Conservation (phyloP, 192 early-diverging fungal genomes). For the Diversispora eburnea region DNA sequence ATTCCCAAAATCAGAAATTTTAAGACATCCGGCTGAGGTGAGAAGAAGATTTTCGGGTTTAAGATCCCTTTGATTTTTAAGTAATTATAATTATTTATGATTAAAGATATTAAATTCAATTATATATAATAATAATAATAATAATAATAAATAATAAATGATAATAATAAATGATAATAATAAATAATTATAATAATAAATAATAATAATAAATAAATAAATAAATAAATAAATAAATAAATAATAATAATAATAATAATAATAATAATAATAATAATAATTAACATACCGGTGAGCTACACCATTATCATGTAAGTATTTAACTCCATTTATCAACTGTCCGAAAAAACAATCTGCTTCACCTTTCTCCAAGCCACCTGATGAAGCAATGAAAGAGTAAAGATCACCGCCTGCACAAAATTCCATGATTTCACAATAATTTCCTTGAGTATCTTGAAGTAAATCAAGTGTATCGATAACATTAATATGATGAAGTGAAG, state of each 20-base stretch:
- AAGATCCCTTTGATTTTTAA: slow-evolving; percentile 50
- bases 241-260: neutral
- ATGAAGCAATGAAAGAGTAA: slow-evolving; percentile 64
- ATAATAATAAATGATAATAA: neutral
- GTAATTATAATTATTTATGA: too few relatives aligned
- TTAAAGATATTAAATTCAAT: too few relatives aligned
- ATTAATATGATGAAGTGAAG: slow-evolving; percentile 70
- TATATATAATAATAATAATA: neutral
- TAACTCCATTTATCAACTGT: slow-evolving; percentile 72
- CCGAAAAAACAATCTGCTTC: slow-evolving; percentile 68
- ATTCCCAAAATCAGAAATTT: slow-evolving; percentile 87
- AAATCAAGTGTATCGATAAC: slow-evolving; percentile 79
- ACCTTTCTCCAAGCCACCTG: slow-evolving; percentile 45
- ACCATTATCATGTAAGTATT: slow-evolving; percentile 75
- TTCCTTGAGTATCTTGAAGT: slow-evolving; percentile 61
- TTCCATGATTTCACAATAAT: slow-evolving; percentile 76
- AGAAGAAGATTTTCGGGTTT: slow-evolving; percentile 86
- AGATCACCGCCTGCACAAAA: slow-evolving; percentile 81
- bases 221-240: neutral
- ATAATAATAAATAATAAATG: slow-evolving; percentile 1
- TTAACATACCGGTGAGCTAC: slow-evolving; percentile 59
- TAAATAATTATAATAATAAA: slow-evolving; percentile 1
- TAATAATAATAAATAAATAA: slow-evolving; percentile 31
- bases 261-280: neutral
- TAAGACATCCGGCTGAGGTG: slow-evolving; percentile 59